Conservation (phyloP, 2,329 filamentous ascomycete species). For the Trichoderma citrinoviride region DNA sequence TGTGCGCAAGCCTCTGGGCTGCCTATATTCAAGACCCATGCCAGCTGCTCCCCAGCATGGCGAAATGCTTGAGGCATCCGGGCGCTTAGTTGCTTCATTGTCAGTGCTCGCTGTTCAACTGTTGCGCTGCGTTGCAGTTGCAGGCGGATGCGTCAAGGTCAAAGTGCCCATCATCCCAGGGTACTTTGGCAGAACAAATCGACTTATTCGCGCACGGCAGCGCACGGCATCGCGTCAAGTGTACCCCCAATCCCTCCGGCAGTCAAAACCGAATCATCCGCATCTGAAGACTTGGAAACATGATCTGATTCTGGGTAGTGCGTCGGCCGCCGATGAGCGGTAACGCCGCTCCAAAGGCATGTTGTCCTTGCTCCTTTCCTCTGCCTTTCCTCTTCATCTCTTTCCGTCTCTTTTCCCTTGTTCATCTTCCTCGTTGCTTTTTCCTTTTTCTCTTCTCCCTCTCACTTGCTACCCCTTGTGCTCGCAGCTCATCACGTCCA, state of each 20-base stretch:
- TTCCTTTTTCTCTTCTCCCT: neutral
- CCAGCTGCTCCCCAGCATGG: neutral
- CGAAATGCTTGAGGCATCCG: neutral
- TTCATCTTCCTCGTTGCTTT: neutral
- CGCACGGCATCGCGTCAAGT: neutral
- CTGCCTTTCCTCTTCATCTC: neutral
- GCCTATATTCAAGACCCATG: neutral
- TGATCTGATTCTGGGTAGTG: neutral
- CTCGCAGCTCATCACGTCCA: neutral
- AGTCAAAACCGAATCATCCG: neutral
- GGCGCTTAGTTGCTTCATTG: neutral
- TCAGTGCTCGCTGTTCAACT: neutral
- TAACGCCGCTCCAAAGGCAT: neutral
- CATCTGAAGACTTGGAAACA: neutral
- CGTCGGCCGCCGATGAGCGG: neutral
- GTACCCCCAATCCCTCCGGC: neutral
- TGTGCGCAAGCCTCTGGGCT: neutral
- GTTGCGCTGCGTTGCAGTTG: neutral
- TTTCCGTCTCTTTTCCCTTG: neutral
- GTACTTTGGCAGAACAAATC: neutral
- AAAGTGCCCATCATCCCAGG: neutral
- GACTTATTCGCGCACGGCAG: conserved; percentile 9
- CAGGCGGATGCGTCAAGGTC: neutral
- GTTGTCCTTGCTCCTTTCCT: neutral
- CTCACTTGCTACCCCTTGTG: no score